Percentiles rank a stretch among this genome's conserved stretches.
Evolutionary conservation across 805 yeast species (phyloP).

Genomic region (Kodamaea lidongshanica): DNA sequence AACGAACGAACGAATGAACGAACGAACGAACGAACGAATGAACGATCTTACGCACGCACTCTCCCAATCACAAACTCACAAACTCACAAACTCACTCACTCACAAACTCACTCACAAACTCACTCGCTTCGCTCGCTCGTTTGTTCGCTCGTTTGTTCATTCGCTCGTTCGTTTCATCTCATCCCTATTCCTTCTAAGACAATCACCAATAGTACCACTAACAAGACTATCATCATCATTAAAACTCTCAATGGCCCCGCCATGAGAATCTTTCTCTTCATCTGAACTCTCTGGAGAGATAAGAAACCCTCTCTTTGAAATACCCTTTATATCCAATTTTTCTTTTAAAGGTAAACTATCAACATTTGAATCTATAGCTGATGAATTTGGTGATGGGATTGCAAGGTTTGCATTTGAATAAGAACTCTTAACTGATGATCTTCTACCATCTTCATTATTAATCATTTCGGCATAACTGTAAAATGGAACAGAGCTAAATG

Average conservation of each 20-base stretch:
- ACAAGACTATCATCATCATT: slow-evolving; percentile 33
- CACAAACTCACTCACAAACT: no score
- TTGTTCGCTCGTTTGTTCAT: no score
- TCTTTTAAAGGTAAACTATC: slow-evolving; percentile 2
- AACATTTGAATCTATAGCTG: slow-evolving; percentile 3
- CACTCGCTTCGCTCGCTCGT: no score
- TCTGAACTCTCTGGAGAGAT: slow-evolving; percentile 25
- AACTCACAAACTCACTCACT: no score
- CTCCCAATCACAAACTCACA: no score
- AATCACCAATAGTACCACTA: slow-evolving; percentile 34
- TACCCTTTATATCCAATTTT: no score
- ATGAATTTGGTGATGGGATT: slow-evolving; percentile 20
- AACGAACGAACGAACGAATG: no score
- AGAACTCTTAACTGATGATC: slow-evolving; percentile 49
- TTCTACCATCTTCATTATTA: slow-evolving; percentile 60
- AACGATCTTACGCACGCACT: no score
- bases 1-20: no score
- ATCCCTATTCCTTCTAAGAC: slow-evolving; percentile 33
- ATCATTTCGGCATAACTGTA: slow-evolving; percentile 79
- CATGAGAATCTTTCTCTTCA: slow-evolving; percentile 6
- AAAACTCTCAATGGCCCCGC: no score
- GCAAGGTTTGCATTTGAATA: slow-evolving; percentile 31
- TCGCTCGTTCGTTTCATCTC: no score
- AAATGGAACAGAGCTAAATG: slow-evolving; percentile 43
- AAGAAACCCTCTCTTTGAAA: slow-evolving; percentile 14